Evolutionary conservation across 1,284 basidiomycete genomes (phyloP), one percentile per base, ranked within the genome.

Genomic region (Mycena sp.): DNA sequence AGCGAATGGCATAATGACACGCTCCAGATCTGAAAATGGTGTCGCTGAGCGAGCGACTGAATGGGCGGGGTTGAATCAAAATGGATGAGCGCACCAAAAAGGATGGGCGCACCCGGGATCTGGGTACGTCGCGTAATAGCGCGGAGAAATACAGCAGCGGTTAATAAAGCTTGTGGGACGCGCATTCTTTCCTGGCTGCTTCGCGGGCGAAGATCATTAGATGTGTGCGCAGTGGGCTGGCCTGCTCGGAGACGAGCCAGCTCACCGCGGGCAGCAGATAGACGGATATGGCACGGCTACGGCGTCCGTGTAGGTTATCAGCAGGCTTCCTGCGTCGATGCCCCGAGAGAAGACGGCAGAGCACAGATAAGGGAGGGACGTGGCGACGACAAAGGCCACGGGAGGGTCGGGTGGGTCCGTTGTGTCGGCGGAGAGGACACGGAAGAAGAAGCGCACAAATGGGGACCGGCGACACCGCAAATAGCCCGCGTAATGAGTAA

Each of bases 301-400:
- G n/a, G n/a, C n/a, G n/a, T n/a, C 51, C 38, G 51, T 50, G 49
- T 56, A 28, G 17, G 59, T 37, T 26, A 52, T 30, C 46, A 57
- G 51, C 53, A 62, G 46, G 53, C 60, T 62, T 62, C 60, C 21
- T 21, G 11, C 11, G n/a, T 37, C 49, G 26, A 57, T 62, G 35
- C 48, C 46, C 26, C 21, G 49, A 49, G 52, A 56, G 48, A 40
- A 30, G 21, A 28, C 12, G n/a, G n/a, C n/a, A n/a, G n/a, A n/a
- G n/a, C n/a, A n/a, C n/a, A n/a, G n/a, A n/a, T n/a, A n/a, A n/a
- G n/a, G n/a, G n/a, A n/a, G n/a, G n/a, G n/a, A n/a, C n/a, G n/a
- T n/a, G n/a, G n/a, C n/a, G n/a, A n/a, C n/a, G n/a, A n/a, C n/a
- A n/a, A n/a, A n/a, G n/a, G n/a, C n/a, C n/a, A n/a, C n/a, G n/a